Evolutionary conservation across 1,284 basidiomycete species (phyloP), one percentile per base, ranked within the genome.

Genomic region (Agroathelia rolfsii): DNA sequence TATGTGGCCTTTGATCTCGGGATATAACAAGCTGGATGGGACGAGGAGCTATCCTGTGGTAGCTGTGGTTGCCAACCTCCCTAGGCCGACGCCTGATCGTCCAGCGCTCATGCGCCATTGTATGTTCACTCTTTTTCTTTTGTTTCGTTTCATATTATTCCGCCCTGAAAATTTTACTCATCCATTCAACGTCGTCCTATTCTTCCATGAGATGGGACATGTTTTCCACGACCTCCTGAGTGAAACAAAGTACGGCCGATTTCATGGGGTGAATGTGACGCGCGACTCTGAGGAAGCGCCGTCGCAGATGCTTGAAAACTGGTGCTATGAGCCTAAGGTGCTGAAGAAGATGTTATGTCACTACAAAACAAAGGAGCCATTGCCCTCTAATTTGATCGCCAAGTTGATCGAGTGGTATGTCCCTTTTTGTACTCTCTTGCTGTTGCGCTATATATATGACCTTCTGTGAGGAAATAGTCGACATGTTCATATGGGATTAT

Each of bases 261-360:
- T 90, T 72, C 82, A 87, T 44, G 84, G 85, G 5, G 86, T 81
- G 14, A 67, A 64, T 25, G 82, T 86, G 21, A 80, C 79, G 1
- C 52, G 79, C 10, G 87, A 92, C 56, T 92, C 90, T 44, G 85
- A 86, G 5, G 86, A 89, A 55, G 83, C 84, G 1, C 87, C 85
- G 0, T 81, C 76, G 12, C 85, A 90, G 58, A 89, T 90, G 87
- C 62, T 90, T 39, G 88, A 92, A 58, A 87, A 90, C 50, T 92
- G 86, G 87, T 80, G 82, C 49, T 87, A 81, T 78, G 82, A 86
- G 47, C 77, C 75, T 1, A 65, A 72, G 37, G 81, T 86, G 5
- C 63, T 89, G 6, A 64, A 73, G 42, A 61, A 67, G 42, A 82
- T 89, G 70, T 85, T 79, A 2, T 77, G 72, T 43, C 86, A 89